Evolutionary conservation across 257 asterid species (phyloP), one percentile per base, ranked within the genome.

Genomic region (Lycium ferocissimum): DNA sequence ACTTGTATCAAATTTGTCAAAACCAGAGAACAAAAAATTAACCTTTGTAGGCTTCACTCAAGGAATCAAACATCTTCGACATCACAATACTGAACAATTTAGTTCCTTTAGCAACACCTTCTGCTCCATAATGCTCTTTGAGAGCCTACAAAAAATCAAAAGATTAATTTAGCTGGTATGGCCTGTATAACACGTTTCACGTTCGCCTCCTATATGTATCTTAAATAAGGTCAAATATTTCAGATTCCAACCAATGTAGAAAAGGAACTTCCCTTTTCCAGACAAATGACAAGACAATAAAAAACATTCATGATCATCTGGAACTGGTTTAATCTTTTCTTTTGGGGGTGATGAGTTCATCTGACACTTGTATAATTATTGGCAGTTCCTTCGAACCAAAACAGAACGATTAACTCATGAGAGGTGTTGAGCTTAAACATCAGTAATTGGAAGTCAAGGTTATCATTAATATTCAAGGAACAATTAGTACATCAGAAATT

Each of bases 11-110:
- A 69, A 6, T 0, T 33, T 66, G 18, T 20, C 47, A 67, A 12
- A 13, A 13, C 65, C 76, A 71, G 65, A 53, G 81, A 53, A 59
- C 45, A 53, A 67, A 83, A 26, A 49, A 43, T 79, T 37, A 83
- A 96, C 99, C 98, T 89, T 90, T 84, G 63, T 91, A 93, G 66
- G 94, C 91, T 38, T 85, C 88, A 87, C 86, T 94, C 81, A 95
- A 83, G 85, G 93, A 90, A 84, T 90, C 92, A 83, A 95, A 94
- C 81, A 92, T 88, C 88, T 91, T 95, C 18, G 94, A 89, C 84
- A 96, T 89, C 88, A 95, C 87, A 80, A 84, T 83, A 87, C 90
- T 84, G 85, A 92, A 90, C 79, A 96, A 88, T 87, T 91, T 93
- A 75, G 90, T 47, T 84, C 95, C 98, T 84, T 90, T 85, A 59